Evolutionary conservation across 1,139 yeast species (phyloP), one percentile per base, ranked within the genome.

Genomic region (Protomyces inundatus): DNA sequence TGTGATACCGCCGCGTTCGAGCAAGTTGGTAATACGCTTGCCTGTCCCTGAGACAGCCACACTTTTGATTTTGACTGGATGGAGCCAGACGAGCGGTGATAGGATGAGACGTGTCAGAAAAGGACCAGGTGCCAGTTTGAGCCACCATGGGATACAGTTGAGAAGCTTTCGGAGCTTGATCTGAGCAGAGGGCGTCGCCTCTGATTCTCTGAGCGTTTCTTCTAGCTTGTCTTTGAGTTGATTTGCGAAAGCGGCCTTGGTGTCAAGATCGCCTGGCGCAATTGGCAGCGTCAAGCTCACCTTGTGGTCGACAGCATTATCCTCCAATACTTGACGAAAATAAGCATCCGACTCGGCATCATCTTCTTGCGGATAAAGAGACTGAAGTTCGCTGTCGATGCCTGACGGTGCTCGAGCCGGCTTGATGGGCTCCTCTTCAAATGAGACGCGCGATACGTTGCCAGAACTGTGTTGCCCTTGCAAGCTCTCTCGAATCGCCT

Each of bases 11-110:
- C 55, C 35, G 9, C 52, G 45, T 34, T 58, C 62, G 34, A 58
- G 53, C n/a, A 58, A 37, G 23, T 58, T 58, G 16, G 62, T 58
- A 40, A 58, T 58, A n/a, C 62, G 39, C 54, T 58, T 58, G 16
- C 62, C 62, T 23, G 62, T 58, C 23, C 56, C 56, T 2, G 55
- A 39, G 4, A 39, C 62, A 6, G 62, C 62, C 6, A 58, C 37
- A 12, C 56, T 32, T 6, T 55, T 46, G 34, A 58, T n/a, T 12
- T 35, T 42, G 42, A 52, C 16, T 34, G 62, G 62, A 16, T 58
- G 62, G 6, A 52, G 30, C 62, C 62, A 58, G 10, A 45, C 35
- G 56, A 58, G 30, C 14, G 56, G 56, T 5, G 62, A 51, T 32
- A 58, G 45, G n/a, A 58, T n/a, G 16, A 58, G 62, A 32, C 62